Conservation (phyloP, 805 yeast species). For the Cyberlindnera euphorbiae region DNA sequence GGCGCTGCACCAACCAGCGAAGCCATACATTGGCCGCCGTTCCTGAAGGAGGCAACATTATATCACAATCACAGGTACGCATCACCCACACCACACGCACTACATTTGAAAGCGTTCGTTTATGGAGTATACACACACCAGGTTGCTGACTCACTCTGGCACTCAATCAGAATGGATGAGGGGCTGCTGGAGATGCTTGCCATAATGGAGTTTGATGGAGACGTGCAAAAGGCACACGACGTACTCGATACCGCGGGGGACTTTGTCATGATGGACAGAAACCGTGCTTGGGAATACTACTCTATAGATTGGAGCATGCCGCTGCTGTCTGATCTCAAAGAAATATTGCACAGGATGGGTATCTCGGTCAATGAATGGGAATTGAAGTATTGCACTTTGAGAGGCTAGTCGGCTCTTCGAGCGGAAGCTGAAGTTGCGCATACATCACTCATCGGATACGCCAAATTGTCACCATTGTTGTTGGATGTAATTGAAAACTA, state of each 20-base stretch:
- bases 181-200: constrained; percentile 52
- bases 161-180: constrained; percentile 47
- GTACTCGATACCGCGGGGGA: constrained; percentile 64
- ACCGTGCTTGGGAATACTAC: constrained; percentile 26
- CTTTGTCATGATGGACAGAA: constrained; percentile 40
- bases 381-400: constrained; percentile 44
- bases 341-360: constrained; percentile 37
- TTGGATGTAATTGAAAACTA: constrained; percentile 41
- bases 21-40: constrained; percentile 68
- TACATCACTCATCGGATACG: constrained; percentile 5
- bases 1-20: constrained; percentile 50
- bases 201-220: constrained; percentile 50
- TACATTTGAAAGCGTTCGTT: constrained; percentile 46
- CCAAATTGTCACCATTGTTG: constrained; percentile 38
- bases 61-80: constrained; percentile 28
- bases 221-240: constrained; percentile 44
- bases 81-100: constrained; percentile 19
- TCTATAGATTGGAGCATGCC: constrained; percentile 40
- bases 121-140: constrained; percentile 60
- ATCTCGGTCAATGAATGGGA: constrained; percentile 25
- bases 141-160: constrained; percentile 65
- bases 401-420: constrained; percentile 48
- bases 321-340: constrained; percentile 32
- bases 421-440: constrained; percentile 35
- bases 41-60: constrained; percentile 41